Evolutionary conservation across 2,329 filamentous ascomycete genomes (phyloP).

Genomic region (Cladosporium oxysporum): DNA sequence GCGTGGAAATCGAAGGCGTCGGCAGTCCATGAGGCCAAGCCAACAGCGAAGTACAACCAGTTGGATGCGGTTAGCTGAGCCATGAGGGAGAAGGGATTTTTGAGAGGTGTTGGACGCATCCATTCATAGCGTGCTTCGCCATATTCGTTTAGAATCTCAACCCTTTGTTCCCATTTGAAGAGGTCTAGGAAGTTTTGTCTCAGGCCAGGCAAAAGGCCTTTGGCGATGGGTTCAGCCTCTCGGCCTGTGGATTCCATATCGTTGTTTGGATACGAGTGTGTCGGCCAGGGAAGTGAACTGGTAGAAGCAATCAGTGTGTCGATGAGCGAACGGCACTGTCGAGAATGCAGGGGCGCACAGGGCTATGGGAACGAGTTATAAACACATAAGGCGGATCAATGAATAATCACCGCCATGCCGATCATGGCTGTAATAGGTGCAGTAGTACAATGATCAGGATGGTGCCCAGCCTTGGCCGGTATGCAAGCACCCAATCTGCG

Average conservation of each 20-base stretch:
- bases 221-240: slow-evolving; percentile 67
- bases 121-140: slow-evolving; percentile 69
- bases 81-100: slow-evolving; percentile 71
- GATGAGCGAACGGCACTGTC: not conserved
- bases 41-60: slow-evolving; percentile 75
- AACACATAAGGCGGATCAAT: not conserved
- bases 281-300: not conserved
- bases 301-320: not conserved
- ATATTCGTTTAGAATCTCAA: slow-evolving; percentile 64
- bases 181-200: slow-evolving; percentile 66
- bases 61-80: slow-evolving; percentile 63
- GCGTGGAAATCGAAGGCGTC: slow-evolving; percentile 86
- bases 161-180: slow-evolving; percentile 73
- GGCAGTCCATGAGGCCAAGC: slow-evolving; percentile 74
- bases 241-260: slow-evolving; percentile 35
- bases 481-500: slow-evolving; percentile 4
- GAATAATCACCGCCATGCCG: not conserved
- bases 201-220: slow-evolving; percentile 64
- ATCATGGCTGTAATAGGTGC: not conserved
- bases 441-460: not conserved
- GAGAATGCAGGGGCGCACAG: not conserved
- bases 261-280: not conserved
- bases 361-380: not conserved
- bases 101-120: slow-evolving; percentile 65
- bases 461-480: slow-evolving; percentile 7